Evolutionary conservation across 1,139 yeast genomes (phyloP).

Genomic region (Kodamaea alishanica): DNA sequence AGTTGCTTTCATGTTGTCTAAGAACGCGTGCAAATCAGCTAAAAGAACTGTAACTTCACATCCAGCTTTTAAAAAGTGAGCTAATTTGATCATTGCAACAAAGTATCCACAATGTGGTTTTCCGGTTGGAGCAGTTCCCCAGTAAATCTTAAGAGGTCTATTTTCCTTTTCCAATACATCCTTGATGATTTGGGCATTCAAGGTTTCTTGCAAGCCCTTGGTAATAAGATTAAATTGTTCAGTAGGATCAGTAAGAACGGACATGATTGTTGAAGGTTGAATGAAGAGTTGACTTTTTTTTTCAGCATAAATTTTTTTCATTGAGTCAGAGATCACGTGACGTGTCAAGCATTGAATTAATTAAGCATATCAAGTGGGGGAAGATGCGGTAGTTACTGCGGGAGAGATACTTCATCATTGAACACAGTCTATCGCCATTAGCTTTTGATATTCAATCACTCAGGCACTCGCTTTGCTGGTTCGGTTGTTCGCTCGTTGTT

Average conservation of each 20-base stretch:
- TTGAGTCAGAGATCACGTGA: no score
- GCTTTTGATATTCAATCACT: no score
- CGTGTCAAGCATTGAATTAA: no score
- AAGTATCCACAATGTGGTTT: slow-evolving; percentile 98
- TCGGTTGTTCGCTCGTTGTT: no score
- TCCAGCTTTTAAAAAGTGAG: slow-evolving; percentile 93
- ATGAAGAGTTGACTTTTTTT: no score
- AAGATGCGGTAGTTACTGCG: no score
- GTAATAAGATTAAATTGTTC: slow-evolving; percentile 78
- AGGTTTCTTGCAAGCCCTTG: slow-evolving; percentile 84
- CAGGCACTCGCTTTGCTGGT: no score
- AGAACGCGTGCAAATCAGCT: slow-evolving; percentile 96
- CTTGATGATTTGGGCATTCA: slow-evolving; percentile 84
- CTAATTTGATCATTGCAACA: slow-evolving; percentile 95
- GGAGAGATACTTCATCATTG: no score
- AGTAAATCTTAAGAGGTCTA: slow-evolving; percentile 81
- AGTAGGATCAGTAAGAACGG: slow-evolving; percentile 38
- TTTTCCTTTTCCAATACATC: slow-evolving; percentile 76
- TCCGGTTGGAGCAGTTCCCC: slow-evolving; percentile 94
- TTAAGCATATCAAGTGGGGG: no score
- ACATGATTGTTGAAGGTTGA: slow-evolving; percentile 13
- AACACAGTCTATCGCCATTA: no score
- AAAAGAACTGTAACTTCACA: slow-evolving; percentile 88
- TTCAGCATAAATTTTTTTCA: no score
- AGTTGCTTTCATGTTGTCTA: slow-evolving; percentile 98